Evolutionary conservation across 371 early-diverging fungal genomes (phyloP).

Genomic region (Amoeboradix gromovi): DNA sequence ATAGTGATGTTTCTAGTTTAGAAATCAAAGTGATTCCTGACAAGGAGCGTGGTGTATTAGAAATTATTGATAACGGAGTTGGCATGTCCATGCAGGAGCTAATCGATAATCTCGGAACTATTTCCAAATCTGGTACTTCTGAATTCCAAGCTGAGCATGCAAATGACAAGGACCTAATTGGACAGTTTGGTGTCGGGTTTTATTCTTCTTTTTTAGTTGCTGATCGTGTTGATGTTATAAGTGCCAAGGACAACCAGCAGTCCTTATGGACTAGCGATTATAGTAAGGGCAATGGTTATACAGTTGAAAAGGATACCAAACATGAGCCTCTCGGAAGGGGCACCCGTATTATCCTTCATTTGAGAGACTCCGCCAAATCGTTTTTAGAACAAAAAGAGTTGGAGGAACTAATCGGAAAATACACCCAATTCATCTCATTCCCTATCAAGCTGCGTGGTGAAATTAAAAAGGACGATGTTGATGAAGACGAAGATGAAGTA

Average conservation of each 20-base stretch:
- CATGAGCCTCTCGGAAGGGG: slow-evolving; percentile 38
- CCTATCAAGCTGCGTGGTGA: slow-evolving; percentile 44
- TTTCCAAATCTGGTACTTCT: slow-evolving; percentile 84
- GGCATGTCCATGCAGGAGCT: slow-evolving; percentile 93
- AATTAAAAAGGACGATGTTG: slow-evolving; percentile 39
- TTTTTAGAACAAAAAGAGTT: slow-evolving; percentile 51
- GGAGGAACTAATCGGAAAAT: slow-evolving; percentile 72
- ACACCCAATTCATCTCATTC: slow-evolving; percentile 76
- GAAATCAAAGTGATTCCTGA: slow-evolving; percentile 68
- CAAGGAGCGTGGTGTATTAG: slow-evolving; percentile 20
- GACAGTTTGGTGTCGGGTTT: slow-evolving; percentile 97
- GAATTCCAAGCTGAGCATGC: slow-evolving; percentile 30
- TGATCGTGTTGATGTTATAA: slow-evolving; percentile 69
- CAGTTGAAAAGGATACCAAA: slow-evolving; percentile 1
- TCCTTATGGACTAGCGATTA: slow-evolving; percentile 70
- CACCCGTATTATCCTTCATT: slow-evolving; percentile 50
- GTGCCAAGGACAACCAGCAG: slow-evolving; percentile 76
- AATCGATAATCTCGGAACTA: slow-evolving; percentile 80
- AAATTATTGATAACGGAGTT: slow-evolving; percentile 51
- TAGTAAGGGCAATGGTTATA: slow-evolving; percentile 17
- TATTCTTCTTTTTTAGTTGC: slow-evolving; percentile 90
- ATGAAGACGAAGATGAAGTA: slow-evolving; percentile 23
- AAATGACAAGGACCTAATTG: slow-evolving; percentile 61
- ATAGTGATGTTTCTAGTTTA: slow-evolving; percentile 44
- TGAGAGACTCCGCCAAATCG: slow-evolving; percentile 70